Conservation (phyloP, 345 rosid species). For the Dovyalis caffra region DNA sequence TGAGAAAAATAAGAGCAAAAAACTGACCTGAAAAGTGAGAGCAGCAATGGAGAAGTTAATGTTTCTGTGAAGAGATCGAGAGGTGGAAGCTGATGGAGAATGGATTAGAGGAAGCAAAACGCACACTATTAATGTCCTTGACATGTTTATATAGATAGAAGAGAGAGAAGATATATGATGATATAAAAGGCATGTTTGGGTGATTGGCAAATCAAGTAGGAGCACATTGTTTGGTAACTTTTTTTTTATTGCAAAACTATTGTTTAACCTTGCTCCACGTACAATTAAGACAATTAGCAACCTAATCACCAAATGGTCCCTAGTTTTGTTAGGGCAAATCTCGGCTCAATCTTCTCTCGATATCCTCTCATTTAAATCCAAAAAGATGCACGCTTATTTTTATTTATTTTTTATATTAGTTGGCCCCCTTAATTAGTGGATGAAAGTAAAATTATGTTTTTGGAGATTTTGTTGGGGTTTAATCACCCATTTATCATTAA, state of each 20-base stretch:
- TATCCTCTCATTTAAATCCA: slow-evolving; percentile 36
- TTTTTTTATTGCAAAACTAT: background rate
- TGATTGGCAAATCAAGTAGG: background rate
- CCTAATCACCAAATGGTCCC: slow-evolving; percentile 22
- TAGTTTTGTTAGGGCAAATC: slow-evolving; percentile 34
- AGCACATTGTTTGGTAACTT: background rate
- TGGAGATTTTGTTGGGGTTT: background rate
- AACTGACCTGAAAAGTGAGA: slow-evolving; percentile 23
- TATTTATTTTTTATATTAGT: background rate
- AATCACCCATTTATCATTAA: background rate
- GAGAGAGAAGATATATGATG: background rate
- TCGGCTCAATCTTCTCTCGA: slow-evolving; percentile 45
- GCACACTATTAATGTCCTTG: background rate
- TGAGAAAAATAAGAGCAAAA: background rate
- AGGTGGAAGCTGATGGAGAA: background rate
- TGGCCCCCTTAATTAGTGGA: background rate
- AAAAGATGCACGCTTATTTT: slow-evolving; percentile 25
- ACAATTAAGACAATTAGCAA: slow-evolving; percentile 15
- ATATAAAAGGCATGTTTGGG: background rate
- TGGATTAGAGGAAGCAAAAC: background rate
- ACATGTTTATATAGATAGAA: background rate
- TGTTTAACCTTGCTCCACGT: background rate
- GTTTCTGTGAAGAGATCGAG: background rate
- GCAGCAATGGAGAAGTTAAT: background rate
- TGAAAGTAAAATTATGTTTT: background rate